These are phyloP conservation scores for Polyporus arcularius DNA, from an alignment of 768 basidiomycete genomes.

Conservation along the genomic window DNA sequence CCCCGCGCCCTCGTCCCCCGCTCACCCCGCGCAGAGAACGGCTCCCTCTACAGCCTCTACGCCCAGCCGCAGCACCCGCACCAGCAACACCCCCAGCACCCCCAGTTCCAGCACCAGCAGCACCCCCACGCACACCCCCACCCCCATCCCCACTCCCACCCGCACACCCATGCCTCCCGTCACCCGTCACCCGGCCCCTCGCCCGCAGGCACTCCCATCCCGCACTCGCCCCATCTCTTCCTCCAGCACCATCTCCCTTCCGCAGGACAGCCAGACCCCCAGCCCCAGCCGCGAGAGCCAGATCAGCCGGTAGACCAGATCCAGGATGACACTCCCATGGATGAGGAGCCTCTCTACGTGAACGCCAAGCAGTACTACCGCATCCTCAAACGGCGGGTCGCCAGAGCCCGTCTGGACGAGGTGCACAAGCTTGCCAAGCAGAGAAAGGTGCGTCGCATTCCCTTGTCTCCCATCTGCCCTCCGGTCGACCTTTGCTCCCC, in stretches of 20 bases:
- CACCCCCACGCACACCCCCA: conserved; percentile 24
- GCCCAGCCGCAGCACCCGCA: conserved; percentile 19
- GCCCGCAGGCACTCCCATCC: conserved; percentile 27
- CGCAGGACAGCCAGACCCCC: conserved; percentile 18
- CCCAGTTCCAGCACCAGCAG: conserved; percentile 23
- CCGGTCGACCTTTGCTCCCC: conserved; percentile 11
- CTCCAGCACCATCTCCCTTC: conserved; percentile 28
- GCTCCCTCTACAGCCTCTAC: conserved; percentile 30
- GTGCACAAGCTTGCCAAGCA: conserved; percentile 90
- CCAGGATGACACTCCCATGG: conserved; percentile 51
- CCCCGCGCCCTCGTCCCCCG: conserved; percentile 12
- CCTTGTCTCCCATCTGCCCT: neutral
- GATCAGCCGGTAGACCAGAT: conserved; percentile 32
- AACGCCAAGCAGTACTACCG: conserved; percentile 99
- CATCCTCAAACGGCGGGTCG: conserved; percentile 92
- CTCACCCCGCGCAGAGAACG: conserved; percentile 8
- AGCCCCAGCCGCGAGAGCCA: conserved; percentile 18
- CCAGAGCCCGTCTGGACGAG: conserved; percentile 90
- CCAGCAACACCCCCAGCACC: conserved; percentile 21
- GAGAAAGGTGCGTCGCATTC: conserved; percentile 67
- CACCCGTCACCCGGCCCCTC: conserved; percentile 32
- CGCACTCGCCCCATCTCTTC: conserved; percentile 32
- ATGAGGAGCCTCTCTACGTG: conserved; percentile 98
- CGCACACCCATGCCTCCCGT: conserved; percentile 32
- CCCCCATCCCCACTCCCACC: conserved; percentile 17